These are phyloP conservation scores for Madurella mycetomatis DNA, from an alignment of 2,329 filamentous ascomycete species.

Conservation along the genomic window DNA sequence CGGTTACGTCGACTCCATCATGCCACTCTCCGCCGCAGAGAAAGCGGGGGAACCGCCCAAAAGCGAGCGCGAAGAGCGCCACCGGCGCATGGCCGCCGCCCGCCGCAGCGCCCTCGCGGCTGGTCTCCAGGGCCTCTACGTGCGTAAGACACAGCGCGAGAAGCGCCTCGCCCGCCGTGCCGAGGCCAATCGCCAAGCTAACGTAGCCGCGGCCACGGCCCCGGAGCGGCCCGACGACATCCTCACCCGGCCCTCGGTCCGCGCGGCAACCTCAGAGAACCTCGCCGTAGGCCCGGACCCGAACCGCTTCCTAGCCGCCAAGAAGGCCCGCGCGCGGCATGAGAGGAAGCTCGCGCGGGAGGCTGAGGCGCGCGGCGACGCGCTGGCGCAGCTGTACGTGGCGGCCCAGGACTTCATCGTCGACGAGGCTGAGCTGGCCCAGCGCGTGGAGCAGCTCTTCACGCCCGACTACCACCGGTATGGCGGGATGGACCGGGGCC, in stretches of 20 bases:
- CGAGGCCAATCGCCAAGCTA: constrained; percentile 43
- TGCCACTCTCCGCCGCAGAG: constrained; percentile 48
- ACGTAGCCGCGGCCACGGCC: constrained; percentile 50
- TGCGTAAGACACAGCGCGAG: constrained; percentile 53
- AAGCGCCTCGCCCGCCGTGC: constrained; percentile 24
- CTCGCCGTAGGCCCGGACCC: constrained; percentile 58
- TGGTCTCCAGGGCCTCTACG: constrained; percentile 66
- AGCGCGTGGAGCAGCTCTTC: constrained; percentile 72
- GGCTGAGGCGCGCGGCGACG: constrained; percentile 59
- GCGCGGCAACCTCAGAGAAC: constrained; percentile 45
- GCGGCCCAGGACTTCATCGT: constrained; percentile 85
- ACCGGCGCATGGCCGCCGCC: constrained; percentile 64
- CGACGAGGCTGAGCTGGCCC: constrained; percentile 69
- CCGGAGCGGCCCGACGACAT: constrained; percentile 72
- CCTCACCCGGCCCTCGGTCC: constrained; percentile 66
- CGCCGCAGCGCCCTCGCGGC: constrained; percentile 68
- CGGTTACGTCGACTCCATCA: constrained; percentile 57
- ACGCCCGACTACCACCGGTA: constrained; percentile 43
- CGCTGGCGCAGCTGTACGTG: constrained; percentile 84
- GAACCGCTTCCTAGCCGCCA: constrained; percentile 52
- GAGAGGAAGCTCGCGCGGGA: constrained; percentile 45
- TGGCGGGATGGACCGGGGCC: constrained; percentile 39
- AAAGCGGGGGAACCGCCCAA: constrained; percentile 33
- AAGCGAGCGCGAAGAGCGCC: constrained; percentile 53
- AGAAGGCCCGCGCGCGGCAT: constrained; percentile 38